Base-by-base conservation (phyloP, 352 stramenopile genomes). In the Phytophthora ramorum region DNA sequence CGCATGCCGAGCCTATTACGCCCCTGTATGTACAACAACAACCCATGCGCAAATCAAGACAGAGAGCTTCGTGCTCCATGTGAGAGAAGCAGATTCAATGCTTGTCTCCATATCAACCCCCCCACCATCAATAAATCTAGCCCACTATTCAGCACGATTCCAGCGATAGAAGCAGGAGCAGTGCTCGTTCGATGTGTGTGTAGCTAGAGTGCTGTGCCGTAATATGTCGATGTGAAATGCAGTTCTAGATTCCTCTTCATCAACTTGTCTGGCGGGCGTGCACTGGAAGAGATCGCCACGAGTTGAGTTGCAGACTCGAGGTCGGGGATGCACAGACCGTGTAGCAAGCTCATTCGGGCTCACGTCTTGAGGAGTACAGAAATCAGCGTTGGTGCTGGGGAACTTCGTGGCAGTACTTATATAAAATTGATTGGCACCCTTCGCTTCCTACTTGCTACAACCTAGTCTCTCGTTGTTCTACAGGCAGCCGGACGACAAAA, bases 401-500 rank as follows among this genome's bases (percentile, higher is more conserved):
- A 32, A 46, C 37, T 30, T 58, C 34, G 40, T 50, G 40, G 54
- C 52, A 51, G 41, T 62, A 53, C 41, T 57, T 53, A 52, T 49
- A 17, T 32, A 62, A 28, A 52, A 46, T 28, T 24, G 14, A 45
- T 45, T 45, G 38, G 38, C 4, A 16, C 9, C 6, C 19, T n/a
- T n/a, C 34, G 9, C 17, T 4, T 46, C 37, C 4, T 43, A 54
- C 28, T 43, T 24, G 24, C 20, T 46, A 13, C 17, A 43, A 32
- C 45, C 13, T 63, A 51, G 48, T 51, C 12, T 41, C 44, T 46
- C 22, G 26, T 43, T 63, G 38, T 35, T 48, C 52, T 62, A 66
- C 54, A 78, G 64, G 34, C 63, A 81, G 17, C 66, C 73, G 3
- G 76, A 49, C 13, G 80, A 86, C n/a, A 54, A 68, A 20, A 78